These are phyloP conservation scores for Saccharomycopsis selenospora DNA, from an alignment of 805 yeast genomes.

Conservation along the genomic window DNA sequence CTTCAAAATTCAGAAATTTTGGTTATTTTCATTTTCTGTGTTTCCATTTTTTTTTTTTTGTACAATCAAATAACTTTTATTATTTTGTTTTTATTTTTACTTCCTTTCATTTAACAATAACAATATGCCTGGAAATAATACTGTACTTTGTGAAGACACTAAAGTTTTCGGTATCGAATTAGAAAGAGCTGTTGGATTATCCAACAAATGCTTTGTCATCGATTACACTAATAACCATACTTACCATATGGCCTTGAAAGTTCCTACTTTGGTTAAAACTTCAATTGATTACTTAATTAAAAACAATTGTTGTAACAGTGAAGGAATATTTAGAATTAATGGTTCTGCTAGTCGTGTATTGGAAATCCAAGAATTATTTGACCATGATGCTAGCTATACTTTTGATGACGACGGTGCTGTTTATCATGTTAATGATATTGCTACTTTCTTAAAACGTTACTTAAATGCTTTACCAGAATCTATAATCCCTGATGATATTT, in stretches of 20 bases:
- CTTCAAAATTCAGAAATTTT: too few relatives aligned
- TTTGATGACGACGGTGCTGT: background rate
- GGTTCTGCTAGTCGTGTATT: conserved; percentile 88
- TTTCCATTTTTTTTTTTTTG: too few relatives aligned
- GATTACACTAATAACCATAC: background rate
- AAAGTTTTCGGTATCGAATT: background rate
- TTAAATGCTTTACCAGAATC: conserved; percentile 90
- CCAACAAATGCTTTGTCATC: background rate
- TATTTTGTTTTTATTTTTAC: too few relatives aligned
- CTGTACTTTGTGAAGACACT: background rate
- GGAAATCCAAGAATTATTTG: conserved; percentile 75
- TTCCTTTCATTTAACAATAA: too few relatives aligned
- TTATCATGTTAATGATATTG: conserved; percentile 79
- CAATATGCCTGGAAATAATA: too few relatives aligned
- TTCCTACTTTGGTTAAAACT: conserved; percentile 15
- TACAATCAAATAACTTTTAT: too few relatives aligned
- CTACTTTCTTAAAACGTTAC: conserved; percentile 79
- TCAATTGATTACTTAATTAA: conserved; percentile 13
- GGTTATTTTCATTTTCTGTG: too few relatives aligned
- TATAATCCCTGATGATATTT: conserved; percentile 50
- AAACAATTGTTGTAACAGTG: conserved; percentile 46
- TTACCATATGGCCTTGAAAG: conserved; percentile 1
- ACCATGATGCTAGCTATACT: conserved; percentile 56
- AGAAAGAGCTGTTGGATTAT: background rate
- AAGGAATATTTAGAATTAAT: conserved; percentile 89